Evolutionary conservation across 2,329 filamentous ascomycete genomes (phyloP), one percentile per base, ranked within the genome.

Genomic region (Penicillium crustosum): DNA sequence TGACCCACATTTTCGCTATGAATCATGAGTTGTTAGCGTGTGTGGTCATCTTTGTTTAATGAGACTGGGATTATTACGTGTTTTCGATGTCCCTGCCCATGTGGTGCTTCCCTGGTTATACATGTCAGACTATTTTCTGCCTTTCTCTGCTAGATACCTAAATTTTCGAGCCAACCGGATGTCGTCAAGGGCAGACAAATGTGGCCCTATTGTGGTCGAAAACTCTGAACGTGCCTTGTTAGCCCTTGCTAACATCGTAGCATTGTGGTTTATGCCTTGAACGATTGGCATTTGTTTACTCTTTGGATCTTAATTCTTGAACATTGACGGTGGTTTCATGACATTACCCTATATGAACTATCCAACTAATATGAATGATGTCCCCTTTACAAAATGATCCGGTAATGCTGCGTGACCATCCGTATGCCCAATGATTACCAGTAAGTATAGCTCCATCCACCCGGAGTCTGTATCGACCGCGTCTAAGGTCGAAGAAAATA

Each of bases 321-420:
- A 38, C 39, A 36, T 35, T 33, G 21, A 49, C 27, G 13, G 45
- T 36, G 17, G 29, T 33, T 48, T 39, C 39, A 51, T 60, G 55
- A 56, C 62, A 65, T 61, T 60, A 64, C 48, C 47, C 50, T 61
- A 49, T 63, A 65, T 61, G 60, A 57, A 57, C 57, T 51, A 45
- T 62, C 47, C 50, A 49, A 59, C 31, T 49, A 52, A 61, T 66
- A 55, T 61, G 60, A 65, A 66, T 33, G 36, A 54, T 62, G 56
- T 48, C 35, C 57, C 12, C 54, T 63, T 43, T 61, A 58, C 62
- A 66, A 63, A 29, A 60, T 65, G 53, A 49, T 48, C 47, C 42
- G 25, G 55, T 51, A 48, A 23, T 49, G 49, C 41, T 38, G 38
- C 36, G 25, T 39, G 27, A 36, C 49, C 35, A 51, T 43, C 55